Evolutionary conservation across 179 eudicot genomes (phyloP).

Genomic region (Corrigiola litoralis): DNA sequence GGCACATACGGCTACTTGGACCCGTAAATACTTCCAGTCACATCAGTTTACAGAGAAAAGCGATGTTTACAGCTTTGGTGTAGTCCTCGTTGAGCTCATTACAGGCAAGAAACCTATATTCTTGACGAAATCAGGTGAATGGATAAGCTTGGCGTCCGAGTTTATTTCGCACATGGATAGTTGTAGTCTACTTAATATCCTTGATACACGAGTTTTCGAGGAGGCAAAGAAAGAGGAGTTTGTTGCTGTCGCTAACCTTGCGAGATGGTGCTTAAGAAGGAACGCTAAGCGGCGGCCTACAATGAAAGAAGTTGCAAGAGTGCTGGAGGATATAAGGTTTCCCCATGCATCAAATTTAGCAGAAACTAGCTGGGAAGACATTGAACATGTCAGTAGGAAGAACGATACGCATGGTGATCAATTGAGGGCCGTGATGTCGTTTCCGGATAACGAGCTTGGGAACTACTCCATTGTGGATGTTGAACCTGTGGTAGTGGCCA

Average conservation of each 20-base stretch:
- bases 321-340: not conserved
- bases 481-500: no score
- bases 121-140: not conserved
- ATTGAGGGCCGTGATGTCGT: no score
- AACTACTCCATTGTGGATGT: no score
- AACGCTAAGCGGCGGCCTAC: slow-evolving; percentile 13
- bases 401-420: no score
- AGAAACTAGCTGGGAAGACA: no score
- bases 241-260: slow-evolving; percentile 8
- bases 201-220: not conserved
- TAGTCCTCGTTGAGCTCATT: slow-evolving; percentile 21
- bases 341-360: not conserved
- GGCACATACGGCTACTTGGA: slow-evolving; percentile 24
- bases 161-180: slow-evolving; percentile 4
- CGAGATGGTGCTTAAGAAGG: not conserved
- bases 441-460: no score
- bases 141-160: slow-evolving; percentile 16
- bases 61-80: no score
- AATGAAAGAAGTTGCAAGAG: slow-evolving; percentile 11
- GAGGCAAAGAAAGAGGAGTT: slow-evolving; percentile 11
- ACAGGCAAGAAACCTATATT: slow-evolving; percentile 17
- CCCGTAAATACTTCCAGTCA: slow-evolving; percentile 20
- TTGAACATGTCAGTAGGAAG: no score
- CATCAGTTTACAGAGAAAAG: no score
- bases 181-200: not conserved